A percentile compares a stretch with the other conserved stretches of the same genome.
These are phyloP conservation scores for Canavalia ensiformis DNA, from an alignment of 306 rosid species.

Conservation along the genomic window DNA sequence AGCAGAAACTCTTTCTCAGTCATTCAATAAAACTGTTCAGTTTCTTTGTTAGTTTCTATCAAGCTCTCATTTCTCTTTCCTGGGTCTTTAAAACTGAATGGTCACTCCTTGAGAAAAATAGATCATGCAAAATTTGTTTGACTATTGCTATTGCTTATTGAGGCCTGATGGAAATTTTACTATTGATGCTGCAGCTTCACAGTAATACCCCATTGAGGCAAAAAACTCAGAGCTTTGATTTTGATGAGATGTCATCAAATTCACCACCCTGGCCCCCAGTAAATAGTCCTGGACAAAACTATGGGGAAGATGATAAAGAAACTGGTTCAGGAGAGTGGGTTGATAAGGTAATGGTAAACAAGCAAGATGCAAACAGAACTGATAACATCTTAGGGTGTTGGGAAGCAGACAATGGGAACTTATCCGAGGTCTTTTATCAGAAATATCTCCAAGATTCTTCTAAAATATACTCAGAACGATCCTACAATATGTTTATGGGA, in stretches of 20 bases:
- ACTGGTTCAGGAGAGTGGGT: constrained; percentile 84
- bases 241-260: constrained; percentile 78
- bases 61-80: background rate
- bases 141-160: constrained; percentile 14
- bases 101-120: background rate
- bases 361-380: constrained; percentile 68
- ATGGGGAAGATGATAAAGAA: constrained; percentile 81
- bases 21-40: background rate
- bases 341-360: constrained; percentile 98
- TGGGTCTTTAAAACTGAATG: background rate
- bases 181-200: constrained; percentile 64
- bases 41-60: background rate
- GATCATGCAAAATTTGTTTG: background rate
- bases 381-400: constrained; percentile 75
- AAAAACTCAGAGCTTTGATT: constrained; percentile 80
- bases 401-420: constrained; percentile 75
- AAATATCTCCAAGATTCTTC: constrained; percentile 89
- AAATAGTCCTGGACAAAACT: constrained; percentile 67
- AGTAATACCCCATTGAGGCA: constrained; percentile 61
- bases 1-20: background rate
- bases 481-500: constrained; percentile 73
- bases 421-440: constrained; percentile 79
- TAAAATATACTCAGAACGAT: constrained; percentile 67
- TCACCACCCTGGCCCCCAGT: constrained; percentile 97
- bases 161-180: constrained; percentile 36